Base-by-base conservation (phyloP, 108 stramenopile species). In the Fistulifera pelliculosa region DNA sequence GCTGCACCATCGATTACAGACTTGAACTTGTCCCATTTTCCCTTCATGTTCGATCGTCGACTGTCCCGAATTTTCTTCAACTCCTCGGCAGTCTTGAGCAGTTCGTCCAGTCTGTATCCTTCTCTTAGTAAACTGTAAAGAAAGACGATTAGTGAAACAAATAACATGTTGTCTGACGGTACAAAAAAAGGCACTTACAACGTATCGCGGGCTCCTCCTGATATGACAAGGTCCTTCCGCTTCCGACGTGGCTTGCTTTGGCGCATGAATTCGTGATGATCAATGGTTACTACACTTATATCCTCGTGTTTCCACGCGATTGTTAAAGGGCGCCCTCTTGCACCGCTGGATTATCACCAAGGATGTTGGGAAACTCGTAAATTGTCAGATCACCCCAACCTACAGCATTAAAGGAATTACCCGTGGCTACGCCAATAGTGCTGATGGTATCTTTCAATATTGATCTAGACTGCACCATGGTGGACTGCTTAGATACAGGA, bases 61-160 rank as follows among this genome's bases (percentile, higher is more conserved):
- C 43, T 42, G 10, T 57, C 23, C 12, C 56, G 56, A 43, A 57
- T 57, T 22, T 43, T 57, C 19, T 43, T 24, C 12, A 41, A 8
- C 19, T 57, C 56, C 43, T 57, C 56, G 3, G 56, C 39, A 22
- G 56, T 41, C 11, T 57, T 57, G 22, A 57, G 23, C 1, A 57
- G 17, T 57, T 57, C 23, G 17, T 57, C 56, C 3, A 57, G 56
- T 23, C 56, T 17, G 43, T 57, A 57, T 14, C 56, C 56, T 21
- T 38, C 17, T 23, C 56, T 41, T 1, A 57, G 56, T 35, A 57
- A 27, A 57, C 56, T 57, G 27, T 38, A 45, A 12, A 40, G 39
- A 24, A 6, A 44, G 38, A 55, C 10, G 25, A 23, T 5, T n/a
- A 19, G 38, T 10, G 5, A 12, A 19, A 43, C 3, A 45, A 12